Conservation (phyloP, 306 rosid genomes). For the Cucumis melo region DNA sequence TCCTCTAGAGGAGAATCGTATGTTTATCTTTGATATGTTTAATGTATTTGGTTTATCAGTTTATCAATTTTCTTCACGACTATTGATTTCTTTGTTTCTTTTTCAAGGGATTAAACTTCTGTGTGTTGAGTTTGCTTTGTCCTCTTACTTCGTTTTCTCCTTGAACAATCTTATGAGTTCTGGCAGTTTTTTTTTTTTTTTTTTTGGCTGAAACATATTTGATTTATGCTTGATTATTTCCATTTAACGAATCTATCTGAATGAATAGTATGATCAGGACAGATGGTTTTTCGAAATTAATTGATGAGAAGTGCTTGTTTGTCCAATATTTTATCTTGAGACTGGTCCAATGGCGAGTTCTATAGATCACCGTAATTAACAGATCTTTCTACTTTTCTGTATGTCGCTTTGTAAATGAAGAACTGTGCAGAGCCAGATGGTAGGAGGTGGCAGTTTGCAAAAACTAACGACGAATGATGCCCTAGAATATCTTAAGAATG, state of each 20-base stretch:
- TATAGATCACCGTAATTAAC: neutral
- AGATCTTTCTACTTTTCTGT: neutral
- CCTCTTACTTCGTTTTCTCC: neutral
- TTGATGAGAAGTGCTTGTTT: neutral
- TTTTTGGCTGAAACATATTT: neutral
- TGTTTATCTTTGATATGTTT: conserved; percentile 12
- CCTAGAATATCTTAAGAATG: conserved; percentile 77
- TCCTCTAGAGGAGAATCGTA: conserved; percentile 65
- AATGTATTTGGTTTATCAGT: neutral
- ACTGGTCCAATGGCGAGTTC: neutral
- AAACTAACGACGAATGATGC: conserved; percentile 89
- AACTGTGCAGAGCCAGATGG: conserved; percentile 71
- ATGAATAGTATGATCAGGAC: neutral
- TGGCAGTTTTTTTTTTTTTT: neutral
- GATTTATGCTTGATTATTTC: neutral
- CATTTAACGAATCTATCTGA: neutral
- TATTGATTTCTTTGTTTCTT: neutral
- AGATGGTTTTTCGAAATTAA: neutral
- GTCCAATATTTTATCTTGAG: neutral
- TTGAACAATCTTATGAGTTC: neutral
- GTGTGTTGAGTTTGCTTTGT: neutral
- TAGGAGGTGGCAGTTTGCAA: conserved; percentile 48
- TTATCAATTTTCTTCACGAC: neutral
- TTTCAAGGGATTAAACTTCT: neutral
- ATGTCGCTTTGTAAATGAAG: conserved; percentile 27